These are phyloP conservation scores for Coelastrella sp. DNA, from an alignment of 139 green algal genomes.

Conservation along the genomic window DNA sequence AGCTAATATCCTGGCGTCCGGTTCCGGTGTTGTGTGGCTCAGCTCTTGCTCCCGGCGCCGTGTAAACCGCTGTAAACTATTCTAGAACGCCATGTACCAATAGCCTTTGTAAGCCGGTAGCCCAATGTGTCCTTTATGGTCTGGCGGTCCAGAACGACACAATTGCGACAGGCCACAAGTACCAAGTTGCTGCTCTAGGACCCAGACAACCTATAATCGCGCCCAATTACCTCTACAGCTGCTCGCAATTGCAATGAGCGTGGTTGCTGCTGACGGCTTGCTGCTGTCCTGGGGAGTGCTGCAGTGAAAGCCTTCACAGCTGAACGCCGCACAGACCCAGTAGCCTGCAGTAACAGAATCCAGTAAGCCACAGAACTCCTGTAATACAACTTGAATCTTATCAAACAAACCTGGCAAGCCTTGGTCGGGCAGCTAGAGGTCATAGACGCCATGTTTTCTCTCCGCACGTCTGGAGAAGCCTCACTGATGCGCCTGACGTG, in stretches of 20 bases:
- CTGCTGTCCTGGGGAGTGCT: constrained; percentile 6
- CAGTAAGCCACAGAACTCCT: not conserved
- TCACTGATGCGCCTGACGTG: not conserved
- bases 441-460: constrained; percentile 40
- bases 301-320: constrained; percentile 33
- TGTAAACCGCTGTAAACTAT: no score
- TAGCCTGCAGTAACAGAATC: not conserved
- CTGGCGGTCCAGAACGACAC: not conserved
- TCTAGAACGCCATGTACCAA: no score
- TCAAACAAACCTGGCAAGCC: constrained; percentile 27
- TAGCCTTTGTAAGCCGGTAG: no score
- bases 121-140: no score
- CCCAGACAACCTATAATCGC: not conserved
- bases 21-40: no score
- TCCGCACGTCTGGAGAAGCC: not conserved
- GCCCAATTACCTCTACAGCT: constrained; percentile 28
- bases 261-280: constrained; percentile 6
- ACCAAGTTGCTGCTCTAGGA: not conserved
- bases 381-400: not conserved
- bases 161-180: constrained; percentile 36
- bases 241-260: not conserved
- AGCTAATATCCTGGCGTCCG: no score
- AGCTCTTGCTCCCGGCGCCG: no score
- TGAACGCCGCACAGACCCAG: constrained; percentile 24
- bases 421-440: constrained; percentile 22